These are phyloP conservation scores for Amylocarpus encephaloides DNA, from an alignment of 2,329 filamentous ascomycete species.

Conservation along the genomic window DNA sequence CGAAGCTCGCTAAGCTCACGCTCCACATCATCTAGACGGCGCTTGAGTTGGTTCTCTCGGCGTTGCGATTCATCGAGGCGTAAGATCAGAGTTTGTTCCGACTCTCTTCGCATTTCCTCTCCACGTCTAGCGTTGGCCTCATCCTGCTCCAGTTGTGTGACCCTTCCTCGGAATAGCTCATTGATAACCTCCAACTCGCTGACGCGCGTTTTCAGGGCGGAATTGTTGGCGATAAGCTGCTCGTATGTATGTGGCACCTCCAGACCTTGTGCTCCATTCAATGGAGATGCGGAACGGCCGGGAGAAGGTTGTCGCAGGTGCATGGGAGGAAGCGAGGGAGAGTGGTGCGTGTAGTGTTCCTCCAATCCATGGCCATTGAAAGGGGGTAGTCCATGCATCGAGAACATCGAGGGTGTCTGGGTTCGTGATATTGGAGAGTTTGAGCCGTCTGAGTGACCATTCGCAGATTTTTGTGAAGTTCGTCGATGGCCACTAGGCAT, in stretches of 20 bases:
- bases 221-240: slow-evolving; percentile 72
- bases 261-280: slow-evolving; percentile 53
- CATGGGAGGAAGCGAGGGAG: slow-evolving; percentile 42
- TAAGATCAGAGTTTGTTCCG: slow-evolving; percentile 41
- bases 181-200: slow-evolving; percentile 95
- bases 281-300: slow-evolving; percentile 42
- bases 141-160: slow-evolving; percentile 70
- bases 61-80: slow-evolving; percentile 66
- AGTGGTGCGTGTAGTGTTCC: slow-evolving; percentile 57
- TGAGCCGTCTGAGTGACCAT: slow-evolving; percentile 66
- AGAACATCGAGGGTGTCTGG: slow-evolving; percentile 69
- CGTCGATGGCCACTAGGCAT: slow-evolving; percentile 50
- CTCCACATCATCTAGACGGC: slow-evolving; percentile 74
- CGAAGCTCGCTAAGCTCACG: slow-evolving; percentile 38
- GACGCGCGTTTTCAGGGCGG: slow-evolving; percentile 86
- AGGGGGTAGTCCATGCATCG: slow-evolving; percentile 62
- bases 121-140: slow-evolving; percentile 61
- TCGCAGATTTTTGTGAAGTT: slow-evolving; percentile 64
- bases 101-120: slow-evolving; percentile 50
- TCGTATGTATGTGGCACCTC: slow-evolving; percentile 74
- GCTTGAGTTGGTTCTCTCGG: slow-evolving; percentile 75
- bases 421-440: slow-evolving; percentile 76
- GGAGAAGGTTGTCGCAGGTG: slow-evolving; percentile 54
- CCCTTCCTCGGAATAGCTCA: slow-evolving; percentile 67
- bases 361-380: slow-evolving; percentile 68